These are phyloP conservation scores for Yamadazyma nakazawae DNA, from an alignment of 805 yeast genomes.

Conservation along the genomic window DNA sequence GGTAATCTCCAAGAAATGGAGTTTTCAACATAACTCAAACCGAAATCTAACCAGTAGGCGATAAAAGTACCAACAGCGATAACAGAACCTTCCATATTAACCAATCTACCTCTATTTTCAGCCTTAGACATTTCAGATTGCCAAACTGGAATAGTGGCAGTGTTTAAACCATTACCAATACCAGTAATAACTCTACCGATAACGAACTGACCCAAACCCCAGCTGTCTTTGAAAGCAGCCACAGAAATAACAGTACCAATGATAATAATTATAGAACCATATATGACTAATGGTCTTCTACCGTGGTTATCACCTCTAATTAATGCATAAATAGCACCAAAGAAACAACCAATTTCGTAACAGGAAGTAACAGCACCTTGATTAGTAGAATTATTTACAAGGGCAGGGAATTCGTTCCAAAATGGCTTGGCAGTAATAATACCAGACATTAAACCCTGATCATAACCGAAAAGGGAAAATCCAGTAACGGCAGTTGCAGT, in stretches of 20 bases:
- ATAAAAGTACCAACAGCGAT: conserved; percentile 67
- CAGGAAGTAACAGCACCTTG: conserved; percentile 72
- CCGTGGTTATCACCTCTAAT: conserved; percentile 40
- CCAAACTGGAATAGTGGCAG: conserved; percentile 46
- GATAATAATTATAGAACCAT: conserved; percentile 38
- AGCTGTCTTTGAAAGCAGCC: conserved; percentile 34
- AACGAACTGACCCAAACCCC: conserved; percentile 69
- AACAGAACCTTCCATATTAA: conserved; percentile 46
- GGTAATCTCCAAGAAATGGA: conserved; percentile 46
- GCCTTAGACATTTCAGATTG: conserved; percentile 46
- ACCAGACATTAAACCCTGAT: conserved; percentile 47
- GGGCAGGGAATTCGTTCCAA: conserved; percentile 38
- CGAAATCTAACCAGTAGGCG: conserved; percentile 63
- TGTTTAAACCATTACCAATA: conserved; percentile 40
- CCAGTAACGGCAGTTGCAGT: conserved; percentile 28
- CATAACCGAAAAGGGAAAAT: conserved; percentile 31
- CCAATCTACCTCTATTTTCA: conserved; percentile 39
- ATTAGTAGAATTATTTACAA: conserved; percentile 33
- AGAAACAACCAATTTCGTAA: conserved; percentile 59
- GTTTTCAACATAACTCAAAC: conserved; percentile 59
- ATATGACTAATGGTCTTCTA: conserved; percentile 38
- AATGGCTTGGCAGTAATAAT: conserved; percentile 38
- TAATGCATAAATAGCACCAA: conserved; percentile 42
- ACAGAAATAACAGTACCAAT: conserved; percentile 41
- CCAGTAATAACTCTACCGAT: conserved; percentile 53